Evolutionary conservation across 2,329 filamentous ascomycete species (phyloP).

Genomic region (Curvularia sp.): DNA sequence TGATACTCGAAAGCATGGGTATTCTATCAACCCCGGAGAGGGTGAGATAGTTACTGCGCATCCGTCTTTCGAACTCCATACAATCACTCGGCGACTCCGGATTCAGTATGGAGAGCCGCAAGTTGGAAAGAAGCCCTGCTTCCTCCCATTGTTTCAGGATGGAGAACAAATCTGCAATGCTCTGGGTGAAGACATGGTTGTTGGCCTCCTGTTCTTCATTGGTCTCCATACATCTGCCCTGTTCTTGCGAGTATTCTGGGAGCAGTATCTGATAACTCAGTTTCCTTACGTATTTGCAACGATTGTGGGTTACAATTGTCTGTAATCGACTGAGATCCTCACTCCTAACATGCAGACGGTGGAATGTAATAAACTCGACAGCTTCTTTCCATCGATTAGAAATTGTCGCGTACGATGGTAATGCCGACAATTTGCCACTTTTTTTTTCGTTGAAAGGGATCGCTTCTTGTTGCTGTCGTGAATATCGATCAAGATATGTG

Average conservation of each 20-base stretch:
- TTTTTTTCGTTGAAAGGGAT: no score
- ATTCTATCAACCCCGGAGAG: conserved; percentile 1
- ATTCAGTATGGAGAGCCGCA: no score
- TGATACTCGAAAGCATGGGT: conserved; percentile 5
- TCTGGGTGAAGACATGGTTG: background rate
- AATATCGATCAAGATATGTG: conserved; percentile 7
- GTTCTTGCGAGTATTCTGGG: conserved; percentile 10
- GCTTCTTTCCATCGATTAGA: conserved; percentile 10
- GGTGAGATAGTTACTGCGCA: background rate
- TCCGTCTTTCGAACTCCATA: conserved; percentile 3
- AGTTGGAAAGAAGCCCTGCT: background rate
- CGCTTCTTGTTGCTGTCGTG: background rate
- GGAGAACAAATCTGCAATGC: conserved; percentile 2
- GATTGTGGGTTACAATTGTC: conserved; percentile 5
- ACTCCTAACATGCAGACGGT: conserved; percentile 3
- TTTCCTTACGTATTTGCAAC: conserved; percentile 7
- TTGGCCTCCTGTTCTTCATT: conserved; percentile 7
- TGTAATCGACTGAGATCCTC: conserved; percentile 6
- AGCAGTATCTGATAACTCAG: conserved; percentile 1
- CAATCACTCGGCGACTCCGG: conserved; percentile 1
- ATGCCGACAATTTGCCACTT: background rate
- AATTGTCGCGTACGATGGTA: conserved; percentile 9
- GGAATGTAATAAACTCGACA: conserved; percentile 11
- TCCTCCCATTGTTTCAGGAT: conserved; percentile 9
- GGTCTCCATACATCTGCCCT: background rate